Evolutionary conservation across 805 yeast genomes (phyloP).

Genomic region (Yarrowia alimentaria): DNA sequence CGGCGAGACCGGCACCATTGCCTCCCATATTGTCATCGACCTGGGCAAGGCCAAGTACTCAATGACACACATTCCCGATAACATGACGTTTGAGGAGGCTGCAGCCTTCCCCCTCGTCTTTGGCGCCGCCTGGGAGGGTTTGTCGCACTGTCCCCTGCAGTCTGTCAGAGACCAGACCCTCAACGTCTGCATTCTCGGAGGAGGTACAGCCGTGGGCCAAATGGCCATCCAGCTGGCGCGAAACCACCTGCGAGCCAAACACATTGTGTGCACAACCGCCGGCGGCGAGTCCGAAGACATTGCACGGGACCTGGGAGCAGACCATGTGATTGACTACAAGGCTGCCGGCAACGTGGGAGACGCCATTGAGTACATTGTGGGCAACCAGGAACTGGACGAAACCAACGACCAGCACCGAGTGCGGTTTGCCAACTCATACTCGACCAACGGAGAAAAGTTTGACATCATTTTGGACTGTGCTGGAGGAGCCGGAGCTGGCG

Average conservation of each 20-base stretch:
- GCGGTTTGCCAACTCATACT: conserved; percentile 38
- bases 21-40: conserved; percentile 55
- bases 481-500: conserved; percentile 47
- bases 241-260: conserved; percentile 46
- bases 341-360: conserved; percentile 44
- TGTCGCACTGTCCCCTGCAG: conserved; percentile 45
- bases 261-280: conserved; percentile 59
- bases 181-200: conserved; percentile 63
- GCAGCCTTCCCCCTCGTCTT: conserved; percentile 64
- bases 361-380: conserved; percentile 34
- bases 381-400: conserved; percentile 21
- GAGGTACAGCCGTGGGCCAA: conserved; percentile 67
- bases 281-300: conserved; percentile 45
- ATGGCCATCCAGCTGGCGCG: conserved; percentile 57
- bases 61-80: conserved; percentile 49
- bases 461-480: conserved; percentile 65
- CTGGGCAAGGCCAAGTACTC: conserved; percentile 42
- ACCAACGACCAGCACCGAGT: conserved; percentile 29
- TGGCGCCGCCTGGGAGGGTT: conserved; percentile 56
- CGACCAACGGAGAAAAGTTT: conserved; percentile 47
- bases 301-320: conserved; percentile 56
- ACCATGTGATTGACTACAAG: conserved; percentile 56
- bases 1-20: conserved; percentile 55
- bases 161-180: neutral
- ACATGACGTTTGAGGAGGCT: conserved; percentile 53